Conservation (phyloP, 345 rosid species). For the Lepidium africanum region DNA sequence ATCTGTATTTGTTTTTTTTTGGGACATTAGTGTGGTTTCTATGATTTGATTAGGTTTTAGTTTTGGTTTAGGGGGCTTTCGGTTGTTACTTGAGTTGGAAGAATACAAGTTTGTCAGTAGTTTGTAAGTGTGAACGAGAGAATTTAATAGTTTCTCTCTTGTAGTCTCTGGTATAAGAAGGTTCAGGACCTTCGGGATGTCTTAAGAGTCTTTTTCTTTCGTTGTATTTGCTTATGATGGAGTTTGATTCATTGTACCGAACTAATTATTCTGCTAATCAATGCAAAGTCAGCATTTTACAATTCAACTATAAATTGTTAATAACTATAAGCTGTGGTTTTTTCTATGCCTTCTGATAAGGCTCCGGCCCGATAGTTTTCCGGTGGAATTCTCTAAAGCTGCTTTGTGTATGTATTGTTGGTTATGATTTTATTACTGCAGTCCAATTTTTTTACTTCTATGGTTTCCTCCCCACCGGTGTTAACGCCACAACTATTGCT, state of each 20-base stretch:
- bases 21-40: neutral
- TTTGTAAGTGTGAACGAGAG: conserved; percentile 21
- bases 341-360: too few species aligned
- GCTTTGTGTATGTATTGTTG: too few species aligned
- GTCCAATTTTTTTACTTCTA: too few species aligned
- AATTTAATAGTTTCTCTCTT: neutral
- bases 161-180: neutral
- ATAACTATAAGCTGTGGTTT: neutral
- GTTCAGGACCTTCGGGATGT: neutral
- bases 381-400: too few species aligned
- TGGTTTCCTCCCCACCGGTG: too few species aligned
- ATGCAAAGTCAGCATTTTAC: neutral
- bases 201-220: neutral
- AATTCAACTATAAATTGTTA: neutral
- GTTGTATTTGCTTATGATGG: neutral
- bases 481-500: too few species aligned
- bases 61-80: neutral
- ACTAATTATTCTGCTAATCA: conserved; percentile 11
- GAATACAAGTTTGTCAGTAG: neutral
- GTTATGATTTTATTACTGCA: too few species aligned
- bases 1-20: neutral
- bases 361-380: too few species aligned
- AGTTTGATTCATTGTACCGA: conserved; percentile 4
- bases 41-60: conserved; percentile 13
- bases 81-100: conserved; percentile 2